These are phyloP conservation scores for Eleusine coracana DNA, from an alignment of 176 grass and related monocot genomes.

Conservation along the genomic window DNA sequence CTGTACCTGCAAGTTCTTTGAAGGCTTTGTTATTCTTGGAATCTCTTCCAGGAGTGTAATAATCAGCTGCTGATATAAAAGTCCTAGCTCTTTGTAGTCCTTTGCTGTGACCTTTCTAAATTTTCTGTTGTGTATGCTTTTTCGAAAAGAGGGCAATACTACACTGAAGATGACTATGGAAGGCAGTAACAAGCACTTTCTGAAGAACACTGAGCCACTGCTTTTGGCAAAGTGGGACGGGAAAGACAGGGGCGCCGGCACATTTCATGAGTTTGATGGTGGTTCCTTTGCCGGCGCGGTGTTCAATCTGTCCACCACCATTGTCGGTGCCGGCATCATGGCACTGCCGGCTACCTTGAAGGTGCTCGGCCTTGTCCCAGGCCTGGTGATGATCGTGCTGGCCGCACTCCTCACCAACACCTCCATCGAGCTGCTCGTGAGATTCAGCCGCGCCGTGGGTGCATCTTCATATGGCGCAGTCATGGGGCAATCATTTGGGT, in stretches of 20 bases:
- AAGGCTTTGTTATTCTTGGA: no score
- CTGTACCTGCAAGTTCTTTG: no score
- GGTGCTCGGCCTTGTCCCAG: constrained; percentile 85
- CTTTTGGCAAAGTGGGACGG: constrained; percentile 58
- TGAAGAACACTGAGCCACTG: constrained; percentile 53
- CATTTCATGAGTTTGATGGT: constrained; percentile 73
- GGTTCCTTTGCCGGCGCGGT: constrained; percentile 83
- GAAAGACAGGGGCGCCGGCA: neutral
- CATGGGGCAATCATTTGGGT: constrained; percentile 83
- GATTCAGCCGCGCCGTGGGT: constrained; percentile 68
- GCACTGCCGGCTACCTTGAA: constrained; percentile 94
- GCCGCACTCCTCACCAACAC: constrained; percentile 79
- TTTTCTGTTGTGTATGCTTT: no score
- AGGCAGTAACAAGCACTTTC: constrained; percentile 34
- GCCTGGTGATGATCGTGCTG: constrained; percentile 77
- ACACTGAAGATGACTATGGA: constrained; percentile 46
- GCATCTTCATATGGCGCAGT: constrained; percentile 65
- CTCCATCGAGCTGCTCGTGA: constrained; percentile 83
- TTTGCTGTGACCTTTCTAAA: no score
- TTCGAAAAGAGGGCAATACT: no score
- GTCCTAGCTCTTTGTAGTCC: no score
- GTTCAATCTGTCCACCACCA: constrained; percentile 96
- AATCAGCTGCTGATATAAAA: no score
- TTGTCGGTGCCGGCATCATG: constrained; percentile 98
- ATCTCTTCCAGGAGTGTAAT: no score